phyloP scores from a whole-genome alignment of 2,329 filamentous ascomycete genomes.

The Alternaria dauci region DNA sequence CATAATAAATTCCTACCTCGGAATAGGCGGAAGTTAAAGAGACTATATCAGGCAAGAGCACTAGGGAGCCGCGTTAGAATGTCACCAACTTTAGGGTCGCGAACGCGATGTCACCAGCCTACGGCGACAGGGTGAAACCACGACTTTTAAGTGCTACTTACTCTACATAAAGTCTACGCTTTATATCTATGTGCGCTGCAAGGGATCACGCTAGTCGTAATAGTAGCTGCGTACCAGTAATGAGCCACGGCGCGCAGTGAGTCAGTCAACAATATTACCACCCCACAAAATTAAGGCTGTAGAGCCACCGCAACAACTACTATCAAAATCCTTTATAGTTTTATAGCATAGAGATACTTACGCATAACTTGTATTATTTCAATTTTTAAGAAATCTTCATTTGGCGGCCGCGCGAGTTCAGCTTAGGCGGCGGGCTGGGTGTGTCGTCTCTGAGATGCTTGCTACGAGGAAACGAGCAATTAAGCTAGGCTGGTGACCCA shows the following conservation, averaged over 20 bases:
- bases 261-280: conserved; percentile 8
- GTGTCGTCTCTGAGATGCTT: too few species aligned
- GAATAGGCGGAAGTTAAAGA: conserved; percentile 1
- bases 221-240: conserved; percentile 3
- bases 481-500: too few species aligned
- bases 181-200: conserved; percentile 11
- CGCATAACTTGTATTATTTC: too few species aligned
- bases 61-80: not conserved
- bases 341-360: too few species aligned
- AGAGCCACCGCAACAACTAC: not conserved
- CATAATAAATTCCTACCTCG: not conserved
- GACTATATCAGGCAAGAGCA: not conserved
- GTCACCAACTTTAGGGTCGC: not conserved
- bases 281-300: not conserved
- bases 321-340: too few species aligned
- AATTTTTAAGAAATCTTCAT: too few species aligned
- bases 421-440: too few species aligned
- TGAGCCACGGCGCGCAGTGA: not conserved
- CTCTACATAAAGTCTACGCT: conserved; percentile 6
- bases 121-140: not conserved
- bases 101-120: conserved; percentile 10
- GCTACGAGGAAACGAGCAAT: too few species aligned
- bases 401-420: too few species aligned
- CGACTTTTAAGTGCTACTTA: conserved; percentile 5
- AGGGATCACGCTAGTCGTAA: conserved; percentile 16